Conservation (phyloP, 2,329 filamentous ascomycete genomes). For the Scleromitrula shiraiana region DNA sequence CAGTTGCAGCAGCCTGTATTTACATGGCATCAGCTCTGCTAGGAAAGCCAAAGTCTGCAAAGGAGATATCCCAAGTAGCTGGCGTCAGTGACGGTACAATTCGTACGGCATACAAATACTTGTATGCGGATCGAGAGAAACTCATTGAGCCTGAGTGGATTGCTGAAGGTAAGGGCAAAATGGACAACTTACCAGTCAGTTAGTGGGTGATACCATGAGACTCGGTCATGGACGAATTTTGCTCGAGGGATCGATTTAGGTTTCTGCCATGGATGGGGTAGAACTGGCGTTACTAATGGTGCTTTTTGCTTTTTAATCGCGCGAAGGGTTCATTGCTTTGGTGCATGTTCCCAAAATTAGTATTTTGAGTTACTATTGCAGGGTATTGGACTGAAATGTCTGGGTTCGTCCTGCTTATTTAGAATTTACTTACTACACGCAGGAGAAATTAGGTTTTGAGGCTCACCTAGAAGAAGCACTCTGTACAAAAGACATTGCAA, state of each 20-base stretch:
- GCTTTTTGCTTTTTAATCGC: slow-evolving; percentile 12
- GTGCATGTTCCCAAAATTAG: slow-evolving; percentile 7
- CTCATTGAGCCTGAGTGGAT: slow-evolving; percentile 73
- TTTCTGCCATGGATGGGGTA: not conserved
- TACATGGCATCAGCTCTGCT: slow-evolving; percentile 91
- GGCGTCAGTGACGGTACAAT: slow-evolving; percentile 96
- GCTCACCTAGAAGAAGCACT: not conserved
- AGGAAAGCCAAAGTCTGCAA: slow-evolving; percentile 69
- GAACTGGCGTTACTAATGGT: slow-evolving; percentile 1
- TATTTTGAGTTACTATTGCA: slow-evolving; percentile 16
- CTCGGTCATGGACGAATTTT: not conserved
- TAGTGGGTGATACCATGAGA: slow-evolving; percentile 27
- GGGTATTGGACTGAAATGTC: slow-evolving; percentile 11
- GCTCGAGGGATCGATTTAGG: slow-evolving; percentile 1
- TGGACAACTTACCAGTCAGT: slow-evolving; percentile 57
- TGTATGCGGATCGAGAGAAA: slow-evolving; percentile 66
- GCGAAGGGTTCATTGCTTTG: slow-evolving; percentile 13
- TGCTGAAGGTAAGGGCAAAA: slow-evolving; percentile 59
- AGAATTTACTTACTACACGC: slow-evolving; percentile 8
- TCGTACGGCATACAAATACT: slow-evolving; percentile 85
- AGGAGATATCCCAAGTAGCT: slow-evolving; percentile 76
- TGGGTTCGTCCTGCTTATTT: not conserved
- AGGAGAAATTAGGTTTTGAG: slow-evolving; percentile 8
- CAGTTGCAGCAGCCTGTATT: slow-evolving; percentile 89
- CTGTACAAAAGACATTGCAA: not conserved